Conservation (phyloP, 148 eudicot species). For the Euryodendron excelsum region DNA sequence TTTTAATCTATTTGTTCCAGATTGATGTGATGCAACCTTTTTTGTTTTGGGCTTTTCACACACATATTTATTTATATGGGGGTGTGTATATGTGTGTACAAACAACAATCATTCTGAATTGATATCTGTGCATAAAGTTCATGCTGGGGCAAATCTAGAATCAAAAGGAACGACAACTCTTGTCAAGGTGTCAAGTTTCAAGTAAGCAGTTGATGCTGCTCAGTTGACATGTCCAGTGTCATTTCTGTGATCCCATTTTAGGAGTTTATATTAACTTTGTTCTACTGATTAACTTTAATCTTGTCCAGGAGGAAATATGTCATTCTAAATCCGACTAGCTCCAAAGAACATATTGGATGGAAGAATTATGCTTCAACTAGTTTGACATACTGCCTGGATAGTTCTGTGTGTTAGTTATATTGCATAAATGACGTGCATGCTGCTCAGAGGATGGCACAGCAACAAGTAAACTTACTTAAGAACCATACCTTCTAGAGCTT, state of each 20-base stretch:
- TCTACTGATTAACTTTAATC: not conserved
- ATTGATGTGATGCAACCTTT: not conserved
- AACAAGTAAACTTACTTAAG: not conserved
- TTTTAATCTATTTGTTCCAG: not conserved
- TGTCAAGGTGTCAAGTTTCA: not conserved
- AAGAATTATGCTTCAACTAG: not conserved
- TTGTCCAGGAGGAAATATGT: too few relatives aligned
- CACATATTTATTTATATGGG: too few relatives aligned
- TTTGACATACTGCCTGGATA: too few relatives aligned
- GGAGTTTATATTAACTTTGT: not conserved
- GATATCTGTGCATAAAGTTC: too few relatives aligned
- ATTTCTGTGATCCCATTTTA: not conserved
- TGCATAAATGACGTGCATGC: not conserved
- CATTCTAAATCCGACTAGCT: not conserved
- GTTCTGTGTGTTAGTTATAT: not conserved
- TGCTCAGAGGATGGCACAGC: not conserved
- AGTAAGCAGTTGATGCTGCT: not conserved
- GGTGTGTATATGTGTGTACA: too few relatives aligned
- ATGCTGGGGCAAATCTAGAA: not conserved
- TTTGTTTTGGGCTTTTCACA: too few relatives aligned
- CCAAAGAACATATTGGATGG: not conserved
- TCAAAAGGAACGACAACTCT: not conserved
- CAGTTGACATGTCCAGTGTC: not conserved
- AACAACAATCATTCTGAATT: not conserved
- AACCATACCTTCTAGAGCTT: constrained; percentile 72